A percentile compares a stretch with the other conserved stretches of the same genome.
Conservation (phyloP, 805 yeast genomes). For the Starmerella stigmatis region DNA sequence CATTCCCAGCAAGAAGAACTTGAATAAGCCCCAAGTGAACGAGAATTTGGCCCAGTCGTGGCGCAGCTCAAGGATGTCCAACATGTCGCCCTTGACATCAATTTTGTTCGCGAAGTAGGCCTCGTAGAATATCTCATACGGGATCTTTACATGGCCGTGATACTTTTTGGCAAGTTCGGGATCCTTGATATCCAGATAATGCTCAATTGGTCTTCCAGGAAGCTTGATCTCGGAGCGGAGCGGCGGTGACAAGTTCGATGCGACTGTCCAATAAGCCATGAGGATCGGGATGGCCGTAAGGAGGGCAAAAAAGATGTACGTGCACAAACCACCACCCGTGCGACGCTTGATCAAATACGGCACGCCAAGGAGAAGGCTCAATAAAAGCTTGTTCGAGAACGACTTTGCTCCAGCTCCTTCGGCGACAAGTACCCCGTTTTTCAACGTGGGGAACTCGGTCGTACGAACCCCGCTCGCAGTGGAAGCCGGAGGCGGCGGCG, state of each 20-base stretch:
- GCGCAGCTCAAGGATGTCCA: constrained; percentile 74
- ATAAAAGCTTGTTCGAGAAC: constrained; percentile 52
- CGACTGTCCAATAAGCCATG: constrained; percentile 71
- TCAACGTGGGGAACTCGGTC: constrained; percentile 52
- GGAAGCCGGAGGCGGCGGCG: constrained; percentile 36
- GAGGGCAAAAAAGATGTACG: constrained; percentile 51
- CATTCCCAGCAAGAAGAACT: constrained; percentile 73
- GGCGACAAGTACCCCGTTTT: constrained; percentile 80
- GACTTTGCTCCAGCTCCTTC: constrained; percentile 81
- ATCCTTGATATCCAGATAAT: constrained; percentile 74
- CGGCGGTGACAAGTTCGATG: constrained; percentile 71
- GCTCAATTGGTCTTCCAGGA: constrained; percentile 68
- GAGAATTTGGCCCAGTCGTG: constrained; percentile 84
- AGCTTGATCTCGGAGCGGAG: constrained; percentile 63
- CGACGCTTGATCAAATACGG: constrained; percentile 57
- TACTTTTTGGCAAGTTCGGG: constrained; percentile 57
- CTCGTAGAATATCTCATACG: constrained; percentile 88
- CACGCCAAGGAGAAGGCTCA: constrained; percentile 41
- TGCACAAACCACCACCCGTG: constrained; percentile 55
- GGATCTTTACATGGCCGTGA: constrained; percentile 64
- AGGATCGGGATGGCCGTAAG: constrained; percentile 57
- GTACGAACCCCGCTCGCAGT: constrained; percentile 39
- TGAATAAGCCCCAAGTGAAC: constrained; percentile 67
- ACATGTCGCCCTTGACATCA: constrained; percentile 74
- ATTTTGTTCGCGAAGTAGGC: constrained; percentile 76